A percentile compares a stretch with the other conserved stretches of the same genome.
Evolutionary conservation across 345 rosid species (phyloP).

Genomic region (Anacardium occidentale): DNA sequence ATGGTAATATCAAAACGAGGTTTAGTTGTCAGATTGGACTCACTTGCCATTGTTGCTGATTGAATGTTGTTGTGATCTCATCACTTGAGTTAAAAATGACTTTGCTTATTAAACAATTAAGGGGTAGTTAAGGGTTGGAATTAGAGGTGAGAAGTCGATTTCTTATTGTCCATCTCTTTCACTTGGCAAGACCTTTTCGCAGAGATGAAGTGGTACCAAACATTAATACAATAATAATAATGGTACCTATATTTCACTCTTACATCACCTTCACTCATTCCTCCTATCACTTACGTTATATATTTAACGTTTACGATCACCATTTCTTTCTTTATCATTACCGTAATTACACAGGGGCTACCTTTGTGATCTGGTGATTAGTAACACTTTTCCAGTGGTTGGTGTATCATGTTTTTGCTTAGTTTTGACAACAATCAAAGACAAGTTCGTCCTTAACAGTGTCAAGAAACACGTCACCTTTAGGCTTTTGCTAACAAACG

Average conservation of each 20-base stretch:
- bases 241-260: neutral
- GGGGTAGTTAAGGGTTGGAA: constrained; percentile 16
- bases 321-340: too few relatives aligned
- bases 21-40: constrained; percentile 29
- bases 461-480: too few relatives aligned
- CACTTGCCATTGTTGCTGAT: constrained; percentile 41
- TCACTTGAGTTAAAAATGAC: neutral
- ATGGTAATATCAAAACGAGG: constrained; percentile 53
- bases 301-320: too few relatives aligned
- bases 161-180: constrained; percentile 20
- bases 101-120: constrained; percentile 27
- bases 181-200: neutral
- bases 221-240: neutral
- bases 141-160: constrained; percentile 34
- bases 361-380: too few relatives aligned
- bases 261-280: neutral
- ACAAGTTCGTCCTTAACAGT: too few relatives aligned
- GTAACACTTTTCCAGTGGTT: too few relatives aligned
- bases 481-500: too few relatives aligned
- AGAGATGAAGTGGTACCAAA: constrained; percentile 14
- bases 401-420: too few relatives aligned
- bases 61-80: neutral
- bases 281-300: too few relatives aligned
- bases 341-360: too few relatives aligned
- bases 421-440: too few relatives aligned